phyloP scores from a whole-genome alignment of 139 green algal genomes.

The Ettlia oleoabundans region DNA sequence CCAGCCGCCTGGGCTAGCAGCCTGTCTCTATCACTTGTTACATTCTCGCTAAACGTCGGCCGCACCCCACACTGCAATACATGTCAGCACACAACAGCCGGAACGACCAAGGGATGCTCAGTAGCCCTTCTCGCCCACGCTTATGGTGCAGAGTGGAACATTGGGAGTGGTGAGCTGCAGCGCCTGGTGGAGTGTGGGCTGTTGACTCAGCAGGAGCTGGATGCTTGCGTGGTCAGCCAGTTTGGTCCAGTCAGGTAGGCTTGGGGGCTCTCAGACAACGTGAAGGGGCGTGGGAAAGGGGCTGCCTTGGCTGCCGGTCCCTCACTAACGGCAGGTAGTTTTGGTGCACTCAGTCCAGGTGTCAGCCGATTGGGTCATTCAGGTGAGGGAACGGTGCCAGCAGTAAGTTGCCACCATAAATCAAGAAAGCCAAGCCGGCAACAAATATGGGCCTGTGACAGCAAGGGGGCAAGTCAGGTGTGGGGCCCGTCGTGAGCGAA shows the following conservation, averaged over 20 bases:
- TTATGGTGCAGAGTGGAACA: slow-evolving; percentile 47
- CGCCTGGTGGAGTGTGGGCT: slow-evolving; percentile 69
- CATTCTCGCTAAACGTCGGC: neutral
- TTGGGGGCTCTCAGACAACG: slow-evolving; percentile 35
- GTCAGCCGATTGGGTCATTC: no score
- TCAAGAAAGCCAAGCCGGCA: no score
- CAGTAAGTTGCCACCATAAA: no score
- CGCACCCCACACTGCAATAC: neutral
- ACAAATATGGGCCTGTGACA: no score
- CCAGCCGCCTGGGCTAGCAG: no score
- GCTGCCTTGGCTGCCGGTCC: slow-evolving; percentile 74
- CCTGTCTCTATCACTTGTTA: neutral
- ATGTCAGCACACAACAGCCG: neutral
- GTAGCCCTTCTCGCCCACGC: no score
- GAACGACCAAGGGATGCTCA: slow-evolving; percentile 40
- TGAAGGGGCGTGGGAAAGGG: slow-evolving; percentile 40
- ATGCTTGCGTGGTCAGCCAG: slow-evolving; percentile 62
- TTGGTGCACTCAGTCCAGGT: no score
- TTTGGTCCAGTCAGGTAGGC: slow-evolving; percentile 80
- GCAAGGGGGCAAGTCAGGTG: no score
- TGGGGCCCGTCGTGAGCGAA: no score
- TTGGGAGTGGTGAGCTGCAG: slow-evolving; percentile 37
- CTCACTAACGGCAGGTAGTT: no score
- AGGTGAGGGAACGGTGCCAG: no score
- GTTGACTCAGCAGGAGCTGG: slow-evolving; percentile 68